A percentile compares a stretch with the other conserved stretches of the same genome.
phyloP scores from a whole-genome alignment of 768 basidiomycete species.

The Lepiota venenata region DNA sequence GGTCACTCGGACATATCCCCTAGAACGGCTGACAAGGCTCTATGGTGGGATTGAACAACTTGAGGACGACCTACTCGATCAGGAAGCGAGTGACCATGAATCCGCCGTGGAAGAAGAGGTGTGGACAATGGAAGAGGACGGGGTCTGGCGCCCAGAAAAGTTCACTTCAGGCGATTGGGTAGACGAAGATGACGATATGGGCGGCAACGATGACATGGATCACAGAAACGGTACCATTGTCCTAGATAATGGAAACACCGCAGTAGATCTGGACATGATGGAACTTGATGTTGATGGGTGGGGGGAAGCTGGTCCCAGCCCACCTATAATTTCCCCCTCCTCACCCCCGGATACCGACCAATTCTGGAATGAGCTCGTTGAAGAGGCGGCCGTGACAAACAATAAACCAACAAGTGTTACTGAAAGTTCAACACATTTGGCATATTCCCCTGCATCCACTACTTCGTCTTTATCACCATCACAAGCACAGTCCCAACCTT shows the following conservation, averaged over 20 bases:
- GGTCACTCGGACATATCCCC: slow-evolving; percentile 43
- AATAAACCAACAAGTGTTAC: not conserved
- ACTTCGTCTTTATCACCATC: not conserved
- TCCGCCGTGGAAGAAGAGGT: slow-evolving; percentile 41
- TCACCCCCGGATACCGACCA: slow-evolving; percentile 1
- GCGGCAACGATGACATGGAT: slow-evolving; percentile 19
- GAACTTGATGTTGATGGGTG: slow-evolving; percentile 1
- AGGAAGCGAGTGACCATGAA: slow-evolving; percentile 39
- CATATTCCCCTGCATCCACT: slow-evolving; percentile 2
- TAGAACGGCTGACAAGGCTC: slow-evolving; percentile 70
- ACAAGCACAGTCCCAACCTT: not conserved
- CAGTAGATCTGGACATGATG: not conserved
- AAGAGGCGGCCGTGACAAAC: slow-evolving; percentile 2
- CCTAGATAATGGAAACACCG: not conserved
- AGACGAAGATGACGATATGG: slow-evolving; percentile 19
- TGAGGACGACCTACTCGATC: slow-evolving; percentile 64
- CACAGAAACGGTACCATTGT: slow-evolving; percentile 5
- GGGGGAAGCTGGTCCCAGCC: slow-evolving; percentile 1
- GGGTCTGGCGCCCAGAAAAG: slow-evolving; percentile 43
- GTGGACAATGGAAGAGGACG: slow-evolving; percentile 42
- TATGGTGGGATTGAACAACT: slow-evolving; percentile 82
- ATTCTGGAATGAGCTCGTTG: slow-evolving; percentile 2
- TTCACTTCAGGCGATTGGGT: slow-evolving; percentile 40
- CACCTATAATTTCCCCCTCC: not conserved
- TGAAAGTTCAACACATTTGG: not conserved